Evolutionary conservation across 257 asterid genomes (phyloP).

Genomic region (Echium plantagineum): DNA sequence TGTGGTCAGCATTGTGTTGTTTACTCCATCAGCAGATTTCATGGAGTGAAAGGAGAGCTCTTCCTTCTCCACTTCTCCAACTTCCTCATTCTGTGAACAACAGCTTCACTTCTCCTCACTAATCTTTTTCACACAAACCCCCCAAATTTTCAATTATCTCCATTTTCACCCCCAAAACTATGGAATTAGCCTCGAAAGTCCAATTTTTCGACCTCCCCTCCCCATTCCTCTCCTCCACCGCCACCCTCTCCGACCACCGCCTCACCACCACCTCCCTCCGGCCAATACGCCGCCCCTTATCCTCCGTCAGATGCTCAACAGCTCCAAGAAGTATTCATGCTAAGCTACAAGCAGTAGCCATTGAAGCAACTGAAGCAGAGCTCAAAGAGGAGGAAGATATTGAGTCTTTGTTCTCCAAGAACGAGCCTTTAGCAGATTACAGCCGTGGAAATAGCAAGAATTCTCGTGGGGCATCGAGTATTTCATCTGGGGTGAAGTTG

Average conservation of each 20-base stretch:
- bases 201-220: constrained; percentile 37
- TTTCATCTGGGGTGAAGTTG: no score
- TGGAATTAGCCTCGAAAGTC: constrained; percentile 48
- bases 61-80: no score
- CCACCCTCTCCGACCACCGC: constrained; percentile 42
- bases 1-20: no score
- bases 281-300: no score
- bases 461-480: no score
- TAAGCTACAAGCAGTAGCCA: no score
- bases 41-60: no score
- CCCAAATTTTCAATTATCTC: background rate
- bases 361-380: no score
- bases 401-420: constrained; percentile 55
- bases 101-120: no score
- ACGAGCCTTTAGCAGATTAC: constrained; percentile 19
- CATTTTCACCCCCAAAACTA: constrained; percentile 11
- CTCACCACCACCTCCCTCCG: constrained; percentile 24
- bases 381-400: constrained; percentile 36
- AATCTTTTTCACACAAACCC: no score
- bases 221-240: constrained; percentile 39
- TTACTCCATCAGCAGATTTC: no score
- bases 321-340: constrained; percentile 11
- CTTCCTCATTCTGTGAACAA: no score
- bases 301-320: constrained; percentile 1
- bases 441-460: constrained; percentile 36